Base-by-base conservation (phyloP, 2,329 filamentous ascomycete genomes). In the Hypomyces rosellus region DNA sequence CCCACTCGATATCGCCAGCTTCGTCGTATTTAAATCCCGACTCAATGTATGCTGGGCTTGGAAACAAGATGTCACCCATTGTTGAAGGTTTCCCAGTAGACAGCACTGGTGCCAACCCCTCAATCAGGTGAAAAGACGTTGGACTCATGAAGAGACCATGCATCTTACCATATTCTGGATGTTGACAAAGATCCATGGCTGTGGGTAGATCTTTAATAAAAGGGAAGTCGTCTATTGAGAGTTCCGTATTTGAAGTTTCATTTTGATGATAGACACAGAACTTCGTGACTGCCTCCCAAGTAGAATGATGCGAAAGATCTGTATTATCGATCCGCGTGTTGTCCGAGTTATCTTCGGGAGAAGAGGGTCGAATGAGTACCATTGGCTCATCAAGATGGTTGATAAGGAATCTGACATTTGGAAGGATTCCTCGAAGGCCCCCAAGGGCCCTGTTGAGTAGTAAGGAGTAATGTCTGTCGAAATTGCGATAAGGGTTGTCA, bases 61-160 rank as follows among this genome's bases (percentile, higher is more conserved):
- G 80, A 20, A 73, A 72, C 4, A 81, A 52, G 1, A 83, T 71
- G 39, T 81, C 77, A 15, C 68, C 67, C 68, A 78, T 75, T 0
- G 74, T 73, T 1, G 73, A 74, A 0, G 65, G 66, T 0, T 68
- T 58, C 1, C 71, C 73, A 0, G 67, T 70, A 1, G 76, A 74
- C 0, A 81, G 63, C 0, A 80, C 60, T 0, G 77, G 78, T 0
- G 76, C 66, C 1, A 65, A 30, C 0, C 66, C 69, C 33, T 72
- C 55, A 0, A 74, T 66, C 0, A 74, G 54, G 1, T 56, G 59
- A n/a, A 77, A 68, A 0, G 72, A 71, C 2, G 67, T 61, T 0
- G 76, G 76, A 5, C 65, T 66, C 5, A 68, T 63, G 30, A 76
- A 61, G 7, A 79, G 61, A 5, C 75, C 77, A 51, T 81, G 72